Evolutionary conservation across 352 stramenopile species (phyloP), one percentile per base, ranked within the genome.

Genomic region (Achlya hypogyna): DNA sequence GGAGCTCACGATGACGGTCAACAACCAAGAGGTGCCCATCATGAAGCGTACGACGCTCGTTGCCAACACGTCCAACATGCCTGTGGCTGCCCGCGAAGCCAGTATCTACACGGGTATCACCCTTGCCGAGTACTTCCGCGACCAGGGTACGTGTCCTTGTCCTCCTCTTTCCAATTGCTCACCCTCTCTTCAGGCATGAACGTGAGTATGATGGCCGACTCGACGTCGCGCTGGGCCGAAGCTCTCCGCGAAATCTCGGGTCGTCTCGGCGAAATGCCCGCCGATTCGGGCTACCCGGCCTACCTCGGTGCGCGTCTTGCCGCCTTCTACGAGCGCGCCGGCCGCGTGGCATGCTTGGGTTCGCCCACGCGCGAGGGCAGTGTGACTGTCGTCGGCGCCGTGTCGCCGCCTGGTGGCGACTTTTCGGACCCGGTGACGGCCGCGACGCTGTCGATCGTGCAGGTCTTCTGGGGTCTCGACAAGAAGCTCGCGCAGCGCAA

Each of bases 21-120:
- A 98, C 66, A 96, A 97, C 66, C 96, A 96, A 42, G 86, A 95
- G 63, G 86, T 99, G 72, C 96, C 95, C 58, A 99, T 99, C 82
- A 99, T 99, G 97, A 98, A 99, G 82, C 96, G 97, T 69, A 99
- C 97, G 42, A 98, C 95, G 47, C 81, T 99, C 31, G 97, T 99
- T 59, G 97, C 97, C 60, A 99, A 99, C 82, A 99, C 97, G n/a
- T 99, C 95, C 78, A 99, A 99, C 90, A 99, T 99, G 97, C 97
- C 97, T 53, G 97, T 99, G 73, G 97, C 97, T 53, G 97, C 97
- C 28, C 96, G 97, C 84, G 97, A 99, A 80, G 97, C 97, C 29
- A 98, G 93, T 35, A 99, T 99, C 74, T 99, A 99, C 88, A 99
- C 97, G 51, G 90, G 92, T 53, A 99, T 99, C 71, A 99, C 97